These are phyloP conservation scores for Astragalus glycyphyllos DNA, from an alignment of 306 rosid genomes.

Conservation along the genomic window DNA sequence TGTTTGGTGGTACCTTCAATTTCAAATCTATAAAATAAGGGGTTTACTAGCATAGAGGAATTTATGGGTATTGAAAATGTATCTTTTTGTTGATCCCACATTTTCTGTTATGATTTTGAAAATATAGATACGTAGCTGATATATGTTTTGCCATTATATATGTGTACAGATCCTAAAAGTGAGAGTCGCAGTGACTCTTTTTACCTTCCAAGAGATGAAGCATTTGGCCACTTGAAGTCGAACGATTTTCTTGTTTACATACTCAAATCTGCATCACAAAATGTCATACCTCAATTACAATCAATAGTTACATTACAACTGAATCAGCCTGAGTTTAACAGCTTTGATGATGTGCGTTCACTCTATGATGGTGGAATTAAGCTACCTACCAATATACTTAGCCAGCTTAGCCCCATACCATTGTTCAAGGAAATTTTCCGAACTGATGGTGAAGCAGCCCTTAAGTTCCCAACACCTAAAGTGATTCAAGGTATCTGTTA, in stretches of 20 bases:
- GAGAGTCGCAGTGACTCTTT: conserved; percentile 58
- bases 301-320: conserved; percentile 34
- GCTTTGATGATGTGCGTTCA: conserved; percentile 50
- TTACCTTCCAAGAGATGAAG: conserved; percentile 82
- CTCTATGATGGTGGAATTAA: conserved; percentile 67
- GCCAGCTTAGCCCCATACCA: conserved; percentile 51
- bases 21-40: too few relatives aligned
- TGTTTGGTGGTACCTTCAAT: too few relatives aligned
- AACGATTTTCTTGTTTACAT: conserved; percentile 66
- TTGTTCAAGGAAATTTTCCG: conserved; percentile 56
- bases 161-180: conserved; percentile 54
- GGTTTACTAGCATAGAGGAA: too few relatives aligned
- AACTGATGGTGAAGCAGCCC: conserved; percentile 54
- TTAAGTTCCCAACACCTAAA: conserved; percentile 59
- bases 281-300: conserved; percentile 49
- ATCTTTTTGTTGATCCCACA: not conserved
- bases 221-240: conserved; percentile 74
- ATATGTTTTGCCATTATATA: conserved; percentile 9
- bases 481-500: conserved; percentile 61
- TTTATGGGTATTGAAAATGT: too few relatives aligned
- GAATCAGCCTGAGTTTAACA: conserved; percentile 49
- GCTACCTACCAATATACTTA: conserved; percentile 47
- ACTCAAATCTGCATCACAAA: conserved; percentile 57
- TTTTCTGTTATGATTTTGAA: not conserved
- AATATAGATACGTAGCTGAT: not conserved